Evolutionary conservation across 2,329 filamentous ascomycete genomes (phyloP), one percentile per base, ranked within the genome.

Genomic region (Hortaea werneckii): DNA sequence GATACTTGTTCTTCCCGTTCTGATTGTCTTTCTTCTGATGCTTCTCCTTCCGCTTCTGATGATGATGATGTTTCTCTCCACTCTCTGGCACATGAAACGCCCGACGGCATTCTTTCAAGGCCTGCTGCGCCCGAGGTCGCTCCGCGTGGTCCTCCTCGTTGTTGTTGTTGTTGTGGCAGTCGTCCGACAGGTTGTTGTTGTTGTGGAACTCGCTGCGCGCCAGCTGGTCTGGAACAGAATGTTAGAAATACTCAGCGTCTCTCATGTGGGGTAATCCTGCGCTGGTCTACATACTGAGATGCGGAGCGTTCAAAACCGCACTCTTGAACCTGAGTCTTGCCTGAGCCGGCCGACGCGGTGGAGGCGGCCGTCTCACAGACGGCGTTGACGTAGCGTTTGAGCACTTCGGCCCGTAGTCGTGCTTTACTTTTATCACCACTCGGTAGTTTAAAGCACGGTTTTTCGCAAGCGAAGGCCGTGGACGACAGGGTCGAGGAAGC

Each of bases 361-460:
- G 32, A 35, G 12, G 41, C 29, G 42, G 59, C 57, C 46, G 61
- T 61, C 42, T 57, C 51, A 62, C 64, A 71, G 59, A 72, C 61
- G 43, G 61, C 58, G 56, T 70, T 59, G 57, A 70, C 68, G 60
- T 74, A 75, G 28, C 58, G 57, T 58, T 66, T 61, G 60, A 75
- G 59, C 13, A 59, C 62, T 42, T 66, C 60, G 43, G 60, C 61
- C 54, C 65, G 67, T 62, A 67, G 65, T 63, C 65, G 66, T 52
- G 62, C 60, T 62, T 65, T 70, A 56, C 63, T 65, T 73, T 75
- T 75, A 67, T 65, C 64, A 68, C 64, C 58, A 58, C 56, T 42
- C 62, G 67, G 60, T 70, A 73, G 63, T 67, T 69, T 69, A 61
- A 67, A 68, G 64, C 59, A 67, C 64, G 70, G 68, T 72, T 75